Evolutionary conservation across 2,329 filamentous ascomycete species (phyloP), one percentile per base, ranked within the genome.

Genomic region (Hypoxylon sp.): DNA sequence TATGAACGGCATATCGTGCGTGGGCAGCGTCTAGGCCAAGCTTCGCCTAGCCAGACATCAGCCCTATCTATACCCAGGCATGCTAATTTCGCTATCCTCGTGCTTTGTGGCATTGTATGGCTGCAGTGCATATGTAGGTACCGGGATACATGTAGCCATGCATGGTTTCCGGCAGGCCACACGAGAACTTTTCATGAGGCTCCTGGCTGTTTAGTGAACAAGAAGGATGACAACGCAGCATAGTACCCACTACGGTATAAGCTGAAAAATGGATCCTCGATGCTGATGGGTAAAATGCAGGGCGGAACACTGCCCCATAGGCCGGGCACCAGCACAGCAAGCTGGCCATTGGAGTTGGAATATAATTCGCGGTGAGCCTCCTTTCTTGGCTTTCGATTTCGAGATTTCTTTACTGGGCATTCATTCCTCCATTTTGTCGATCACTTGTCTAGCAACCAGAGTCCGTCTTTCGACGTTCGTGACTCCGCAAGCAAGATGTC

Each of bases 361-460:
- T 71, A 71, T 71, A 71, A 69, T 38, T 52, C 50, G 57, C 59
- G 56, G 65, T 60, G 68, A 71, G 60, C 60, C 65, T 48, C 65
- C 46, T 48, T 63, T 70, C 65, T 70, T 68, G 65, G 65, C 65
- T 60, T 36, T 48, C 30, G 38, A 60, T 25, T 46, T 63, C 46
- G 38, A 43, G 38, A 43, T 53, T 60, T 48, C 52, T 59, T 62
- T 36, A 13, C 41, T 51, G 28, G 46, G 19, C 45, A 50, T 14
- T 32, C 34, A 38, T 43, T 56, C 49, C 48, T 51, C 17, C 30
- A 34, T 60, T 55, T 30, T 30, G 34, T 52, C 38, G 55, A 61
- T 61, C 60, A 38, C 34, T 60, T 48, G 34, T 63, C 51, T 25
- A 36, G 11, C 41, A 51, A 46, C 28, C 38, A 46, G 53, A 56